Evolutionary conservation across 1,139 yeast genomes (phyloP), one percentile per base, ranked within the genome.

Genomic region (Kodamaea plutei): DNA sequence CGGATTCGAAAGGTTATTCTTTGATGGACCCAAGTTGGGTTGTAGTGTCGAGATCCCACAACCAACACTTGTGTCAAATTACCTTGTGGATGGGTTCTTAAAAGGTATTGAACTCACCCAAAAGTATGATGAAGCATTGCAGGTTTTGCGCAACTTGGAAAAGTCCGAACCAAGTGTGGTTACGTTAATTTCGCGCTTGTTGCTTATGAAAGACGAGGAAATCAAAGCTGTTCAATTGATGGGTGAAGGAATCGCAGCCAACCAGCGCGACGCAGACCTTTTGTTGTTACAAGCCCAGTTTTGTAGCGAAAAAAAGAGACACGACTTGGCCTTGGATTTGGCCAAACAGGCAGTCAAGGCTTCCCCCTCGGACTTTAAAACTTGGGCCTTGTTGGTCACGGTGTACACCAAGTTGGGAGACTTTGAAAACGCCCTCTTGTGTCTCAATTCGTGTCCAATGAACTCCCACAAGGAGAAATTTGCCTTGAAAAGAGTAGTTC

Each of bases 371-470:
- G 95, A 84, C 50, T 89, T 85, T 55, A 71, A 73, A 39, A 69
- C 93, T 5, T 91, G 97, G 98, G 76, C 82, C 11, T 63, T 71
- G 37, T 62, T 91, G 30, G 85, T 87, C 2, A 70, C 74, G 47
- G 79, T 81, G 8, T 84, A 89, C 51, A 81, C 89, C 24, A 64
- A 78, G 33, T 62, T 72, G 40, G 79, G 75, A 33, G 87, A 87
- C 52, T 83, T 74, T 46, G 79, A 77, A 38, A 78, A 74, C 48
- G 96, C 96, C 0, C 65, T 91, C 37, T 59, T 85, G 31, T 79
- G 96, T 0, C 69, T 91, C 43, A 91, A 91, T 52, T 84, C 96
- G 5, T 82, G 95, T 52, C 97, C 97, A 7, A 84, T 91, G 95
- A 82, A 83, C 50, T 73, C 82, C 2, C 73, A 78, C 40, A 76